These are phyloP conservation scores for Pelargonium fulgidum DNA, from an alignment of 441 rosid genomes.

Conservation along the genomic window DNA sequence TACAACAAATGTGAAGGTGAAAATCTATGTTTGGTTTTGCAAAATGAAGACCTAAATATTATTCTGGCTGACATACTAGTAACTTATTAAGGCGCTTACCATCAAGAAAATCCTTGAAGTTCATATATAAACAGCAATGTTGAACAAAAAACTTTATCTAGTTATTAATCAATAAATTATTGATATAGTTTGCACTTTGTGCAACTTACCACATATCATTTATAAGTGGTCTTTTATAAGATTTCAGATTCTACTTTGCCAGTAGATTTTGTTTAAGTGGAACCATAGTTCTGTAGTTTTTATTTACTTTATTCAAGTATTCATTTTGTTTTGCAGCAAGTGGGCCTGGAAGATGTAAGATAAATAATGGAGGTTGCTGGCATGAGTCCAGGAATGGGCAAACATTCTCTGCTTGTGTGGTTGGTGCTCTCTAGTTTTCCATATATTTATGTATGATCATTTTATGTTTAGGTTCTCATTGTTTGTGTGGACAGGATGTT, in stretches of 20 bases:
- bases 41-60: not conserved
- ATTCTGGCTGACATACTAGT: not conserved
- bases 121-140: not conserved
- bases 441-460: slow-evolving; percentile 3
- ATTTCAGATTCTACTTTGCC: not conserved
- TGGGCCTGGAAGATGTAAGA: slow-evolving; percentile 88
- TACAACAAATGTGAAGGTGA: slow-evolving; percentile 91
- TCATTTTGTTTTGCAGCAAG: slow-evolving; percentile 43
- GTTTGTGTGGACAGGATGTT: slow-evolving; percentile 42
- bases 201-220: not conserved
- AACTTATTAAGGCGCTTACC: not conserved
- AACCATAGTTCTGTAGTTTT: not conserved
- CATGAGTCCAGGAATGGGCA: slow-evolving; percentile 58
- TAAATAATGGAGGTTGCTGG: slow-evolving; percentile 97
- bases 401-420: slow-evolving; percentile 76
- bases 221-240: not conserved
- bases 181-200: not conserved
- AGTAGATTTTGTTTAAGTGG: not conserved
- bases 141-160: no score
- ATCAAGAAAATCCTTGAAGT: not conserved
- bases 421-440: slow-evolving; percentile 29
- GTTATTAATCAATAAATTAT: no score
- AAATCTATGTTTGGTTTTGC: slow-evolving; percentile 10
- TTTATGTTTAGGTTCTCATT: slow-evolving; percentile 19
- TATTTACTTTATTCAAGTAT: not conserved